These are phyloP conservation scores for Fusarium foetens DNA, from an alignment of 2,329 filamentous ascomycete species.

Conservation along the genomic window DNA sequence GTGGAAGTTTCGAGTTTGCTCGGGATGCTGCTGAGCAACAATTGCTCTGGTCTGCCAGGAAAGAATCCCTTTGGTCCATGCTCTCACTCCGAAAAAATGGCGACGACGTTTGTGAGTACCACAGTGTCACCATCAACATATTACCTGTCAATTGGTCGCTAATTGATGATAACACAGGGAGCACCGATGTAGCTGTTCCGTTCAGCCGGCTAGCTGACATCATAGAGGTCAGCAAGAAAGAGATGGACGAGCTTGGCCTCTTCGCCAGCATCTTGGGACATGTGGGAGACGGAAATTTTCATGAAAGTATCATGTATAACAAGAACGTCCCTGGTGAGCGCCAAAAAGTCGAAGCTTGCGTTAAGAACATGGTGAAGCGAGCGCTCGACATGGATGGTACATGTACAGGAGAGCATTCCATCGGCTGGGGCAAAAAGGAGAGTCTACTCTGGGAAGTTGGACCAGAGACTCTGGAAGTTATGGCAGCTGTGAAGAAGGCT, in stretches of 20 bases:
- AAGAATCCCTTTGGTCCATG: constrained; percentile 87
- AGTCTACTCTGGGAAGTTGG: constrained; percentile 83
- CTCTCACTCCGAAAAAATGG: constrained; percentile 73
- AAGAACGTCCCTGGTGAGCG: constrained; percentile 73
- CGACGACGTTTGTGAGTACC: constrained; percentile 71
- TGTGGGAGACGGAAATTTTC: constrained; percentile 94
- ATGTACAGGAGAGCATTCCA: constrained; percentile 87
- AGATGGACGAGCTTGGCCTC: constrained; percentile 85
- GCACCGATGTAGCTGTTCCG: constrained; percentile 85
- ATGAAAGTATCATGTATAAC: constrained; percentile 91
- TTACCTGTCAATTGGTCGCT: neutral
- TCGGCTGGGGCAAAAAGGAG: constrained; percentile 88
- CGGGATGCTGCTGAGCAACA: constrained; percentile 76
- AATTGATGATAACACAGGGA: constrained; percentile 59
- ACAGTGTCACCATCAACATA: neutral
- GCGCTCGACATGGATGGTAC: constrained; percentile 95
- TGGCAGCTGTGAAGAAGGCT: constrained; percentile 84
- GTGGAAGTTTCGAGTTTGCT: constrained; percentile 80
- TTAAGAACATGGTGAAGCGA: constrained; percentile 90
- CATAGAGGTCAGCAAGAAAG: constrained; percentile 85
- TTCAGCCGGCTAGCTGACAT: constrained; percentile 80
- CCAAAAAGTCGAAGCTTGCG: constrained; percentile 80
- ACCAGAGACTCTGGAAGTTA: constrained; percentile 80
- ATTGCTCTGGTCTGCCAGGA: constrained; percentile 81
- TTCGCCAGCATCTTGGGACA: constrained; percentile 91